These are phyloP conservation scores for Pterocarpus macrocarpus DNA, from an alignment of 306 rosid species.

Conservation along the genomic window DNA sequence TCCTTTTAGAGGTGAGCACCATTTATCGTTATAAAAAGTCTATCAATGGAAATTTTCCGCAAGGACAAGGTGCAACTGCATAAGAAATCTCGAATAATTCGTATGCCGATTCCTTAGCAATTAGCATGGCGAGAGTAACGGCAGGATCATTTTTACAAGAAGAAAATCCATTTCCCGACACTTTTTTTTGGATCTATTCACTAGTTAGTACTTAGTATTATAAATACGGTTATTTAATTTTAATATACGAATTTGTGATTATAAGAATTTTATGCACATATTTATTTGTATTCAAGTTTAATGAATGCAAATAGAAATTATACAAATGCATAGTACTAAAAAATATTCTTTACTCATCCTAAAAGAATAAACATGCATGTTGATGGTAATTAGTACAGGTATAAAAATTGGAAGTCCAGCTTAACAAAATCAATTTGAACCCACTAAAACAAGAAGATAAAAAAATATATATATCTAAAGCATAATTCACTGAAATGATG, in stretches of 20 bases:
- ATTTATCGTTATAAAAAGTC: neutral
- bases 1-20: neutral
- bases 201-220: too few relatives aligned
- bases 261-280: neutral
- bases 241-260: neutral
- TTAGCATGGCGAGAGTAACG: neutral
- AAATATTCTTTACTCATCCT: neutral
- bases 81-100: slow-evolving; percentile 5
- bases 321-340: neutral
- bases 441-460: neutral
- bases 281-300: neutral
- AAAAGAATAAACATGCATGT: neutral
- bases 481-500: neutral
- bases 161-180: too few relatives aligned
- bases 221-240: too few relatives aligned
- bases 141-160: neutral
- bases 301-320: neutral
- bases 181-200: too few relatives aligned
- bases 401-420: neutral
- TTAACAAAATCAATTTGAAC: neutral
- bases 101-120: neutral
- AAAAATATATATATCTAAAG: neutral
- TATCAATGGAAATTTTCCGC: neutral
- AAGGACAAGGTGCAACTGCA: neutral
- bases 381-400: neutral